Percentiles rank a stretch among this genome's conserved stretches.
Evolutionary conservation across 2,329 filamentous ascomycete genomes (phyloP).

Genomic region (Cercospora berteroae): DNA sequence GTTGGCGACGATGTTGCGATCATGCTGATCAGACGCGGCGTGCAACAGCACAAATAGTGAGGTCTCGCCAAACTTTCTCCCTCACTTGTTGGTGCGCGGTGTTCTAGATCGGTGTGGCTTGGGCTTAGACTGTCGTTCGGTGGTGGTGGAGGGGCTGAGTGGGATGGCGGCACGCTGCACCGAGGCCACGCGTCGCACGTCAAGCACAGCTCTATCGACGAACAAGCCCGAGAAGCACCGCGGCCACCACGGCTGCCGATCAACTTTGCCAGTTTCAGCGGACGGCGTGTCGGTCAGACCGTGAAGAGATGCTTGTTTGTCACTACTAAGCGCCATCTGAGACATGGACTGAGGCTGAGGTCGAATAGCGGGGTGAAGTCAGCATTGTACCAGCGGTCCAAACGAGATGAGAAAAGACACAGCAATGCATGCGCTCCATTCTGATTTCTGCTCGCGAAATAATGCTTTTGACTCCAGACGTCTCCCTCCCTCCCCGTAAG

Average conservation of each 20-base stretch:
- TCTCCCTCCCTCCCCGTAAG: constrained; percentile 3
- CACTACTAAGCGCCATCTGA: constrained; percentile 1
- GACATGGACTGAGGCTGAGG: not conserved
- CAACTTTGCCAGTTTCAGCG: not conserved
- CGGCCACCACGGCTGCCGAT: not conserved
- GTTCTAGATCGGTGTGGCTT: not conserved
- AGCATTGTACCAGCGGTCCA: not conserved
- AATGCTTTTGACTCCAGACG: not conserved
- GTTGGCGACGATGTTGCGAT: not conserved
- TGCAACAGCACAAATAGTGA: not conserved
- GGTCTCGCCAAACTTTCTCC: not conserved
- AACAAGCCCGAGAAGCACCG: not conserved
- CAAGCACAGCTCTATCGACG: not conserved
- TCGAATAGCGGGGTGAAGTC: not conserved
- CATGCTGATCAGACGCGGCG: constrained; percentile 3
- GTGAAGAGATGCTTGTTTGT: constrained; percentile 9
- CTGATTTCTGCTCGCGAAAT: not conserved
- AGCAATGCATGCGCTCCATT: not conserved
- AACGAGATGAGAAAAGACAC: not conserved
- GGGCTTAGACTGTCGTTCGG: constrained; percentile 7
- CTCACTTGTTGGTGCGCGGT: not conserved
- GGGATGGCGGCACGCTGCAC: not conserved
- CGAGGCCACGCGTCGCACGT: constrained; percentile 8
- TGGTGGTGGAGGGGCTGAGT: not conserved
- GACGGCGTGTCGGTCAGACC: not conserved